Percentiles rank a stretch among this genome's conserved stretches.
Evolutionary conservation across 305 asterid genomes (phyloP).

Genomic region (Fraxinus platypoda): DNA sequence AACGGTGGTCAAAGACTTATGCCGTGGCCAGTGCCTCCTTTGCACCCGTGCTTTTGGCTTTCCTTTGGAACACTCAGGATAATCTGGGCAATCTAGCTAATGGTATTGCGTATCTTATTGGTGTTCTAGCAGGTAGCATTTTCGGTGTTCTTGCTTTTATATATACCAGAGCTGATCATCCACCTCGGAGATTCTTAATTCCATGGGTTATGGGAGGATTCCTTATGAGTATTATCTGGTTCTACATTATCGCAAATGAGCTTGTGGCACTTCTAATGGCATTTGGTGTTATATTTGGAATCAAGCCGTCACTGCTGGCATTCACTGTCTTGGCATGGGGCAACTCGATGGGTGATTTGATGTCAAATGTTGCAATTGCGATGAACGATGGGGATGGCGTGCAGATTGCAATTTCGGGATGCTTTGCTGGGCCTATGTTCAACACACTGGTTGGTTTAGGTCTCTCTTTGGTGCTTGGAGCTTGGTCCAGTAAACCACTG

Average conservation of each 20-base stretch:
- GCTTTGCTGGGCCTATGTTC: conserved; percentile 93
- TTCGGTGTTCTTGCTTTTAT: conserved; percentile 53
- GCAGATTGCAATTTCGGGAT: conserved; percentile 88
- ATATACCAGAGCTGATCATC: conserved; percentile 44
- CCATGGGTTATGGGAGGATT: conserved; percentile 85
- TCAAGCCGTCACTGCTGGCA: conserved; percentile 63
- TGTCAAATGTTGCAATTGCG: conserved; percentile 81
- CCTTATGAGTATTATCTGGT: conserved; percentile 82
- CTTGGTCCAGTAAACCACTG: conserved; percentile 51
- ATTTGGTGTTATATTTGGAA: conserved; percentile 56
- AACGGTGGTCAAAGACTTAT: conserved; percentile 69
- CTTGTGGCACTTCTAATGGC: conserved; percentile 68
- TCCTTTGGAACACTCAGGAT: conserved; percentile 47
- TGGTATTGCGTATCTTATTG: conserved; percentile 25
- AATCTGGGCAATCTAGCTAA: conserved; percentile 1
- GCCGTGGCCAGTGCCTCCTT: conserved; percentile 63
- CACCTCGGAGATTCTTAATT: conserved; percentile 49
- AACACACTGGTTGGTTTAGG: conserved; percentile 77
- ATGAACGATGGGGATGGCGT: conserved; percentile 57
- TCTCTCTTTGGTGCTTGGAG: conserved; percentile 62
- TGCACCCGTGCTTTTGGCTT: conserved; percentile 59
- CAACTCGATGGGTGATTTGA: conserved; percentile 81
- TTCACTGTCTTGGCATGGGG: conserved; percentile 92
- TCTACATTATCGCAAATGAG: conserved; percentile 74
- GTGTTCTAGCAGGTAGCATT: conserved; percentile 32